A percentile compares a stretch with the other conserved stretches of the same genome.
Evolutionary conservation across 306 rosid genomes (phyloP).

Genomic region (Cicer chorassanicum): DNA sequence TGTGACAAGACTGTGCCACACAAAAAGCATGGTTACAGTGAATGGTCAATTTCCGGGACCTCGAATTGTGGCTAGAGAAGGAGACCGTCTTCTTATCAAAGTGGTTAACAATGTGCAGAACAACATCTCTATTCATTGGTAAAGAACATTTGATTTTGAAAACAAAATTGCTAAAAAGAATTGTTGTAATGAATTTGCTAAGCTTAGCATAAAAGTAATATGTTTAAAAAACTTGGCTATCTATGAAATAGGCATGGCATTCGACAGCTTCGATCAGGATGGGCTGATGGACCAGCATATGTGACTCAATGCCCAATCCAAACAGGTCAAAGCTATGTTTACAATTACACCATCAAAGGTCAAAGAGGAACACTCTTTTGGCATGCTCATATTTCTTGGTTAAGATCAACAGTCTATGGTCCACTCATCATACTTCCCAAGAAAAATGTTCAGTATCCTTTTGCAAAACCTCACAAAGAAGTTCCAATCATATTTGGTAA

Average conservation of each 20-base stretch:
- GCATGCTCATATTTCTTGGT: conserved; percentile 49
- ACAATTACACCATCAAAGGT: conserved; percentile 68
- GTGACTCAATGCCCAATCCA: conserved; percentile 44
- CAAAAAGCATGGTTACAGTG: conserved; percentile 66
- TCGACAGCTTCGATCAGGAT: conserved; percentile 56
- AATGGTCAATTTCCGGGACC: conserved; percentile 84
- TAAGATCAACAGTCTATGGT: conserved; percentile 71
- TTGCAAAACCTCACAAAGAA: conserved; percentile 53
- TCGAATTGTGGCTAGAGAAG: conserved; percentile 71
- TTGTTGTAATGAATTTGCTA: not conserved
- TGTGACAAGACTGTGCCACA: conserved; percentile 70
- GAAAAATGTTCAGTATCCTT: conserved; percentile 56
- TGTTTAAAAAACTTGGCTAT: not conserved
- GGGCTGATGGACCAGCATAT: conserved; percentile 64
- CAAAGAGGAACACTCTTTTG: conserved; percentile 83
- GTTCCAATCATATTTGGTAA: conserved; percentile 60
- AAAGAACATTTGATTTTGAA: conserved; percentile 3
- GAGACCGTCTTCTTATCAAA: conserved; percentile 66
- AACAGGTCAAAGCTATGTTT: conserved; percentile 67
- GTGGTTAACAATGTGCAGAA: conserved; percentile 62
- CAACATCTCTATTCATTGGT: conserved; percentile 78
- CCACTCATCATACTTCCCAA: conserved; percentile 69
- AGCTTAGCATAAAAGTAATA: not conserved
- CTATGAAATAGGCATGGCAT: conserved; percentile 67
- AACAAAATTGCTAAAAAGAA: not conserved